Evolutionary conservation across 306 rosid genomes (phyloP), one percentile per base, ranked within the genome.

Genomic region (Glycine tomentella): DNA sequence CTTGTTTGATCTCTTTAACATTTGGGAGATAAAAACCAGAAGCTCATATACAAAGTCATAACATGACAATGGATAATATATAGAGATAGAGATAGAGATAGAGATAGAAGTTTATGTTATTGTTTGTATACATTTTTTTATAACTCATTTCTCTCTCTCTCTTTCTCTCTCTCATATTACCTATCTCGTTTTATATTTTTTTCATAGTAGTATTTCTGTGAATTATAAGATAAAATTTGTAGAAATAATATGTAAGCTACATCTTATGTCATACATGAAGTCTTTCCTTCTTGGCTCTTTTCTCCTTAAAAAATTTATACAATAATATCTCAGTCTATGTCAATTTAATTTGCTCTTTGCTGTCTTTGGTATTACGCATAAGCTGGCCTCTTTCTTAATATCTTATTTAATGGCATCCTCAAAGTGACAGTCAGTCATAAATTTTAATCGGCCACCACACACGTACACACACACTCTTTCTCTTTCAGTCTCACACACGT

Each of bases 381-480:
- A n/a, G n/a, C n/a, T 1, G 20, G 20, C n/a, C n/a, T 87, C 73
- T 87, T 78, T 85, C 77, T 78, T 68, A 44, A 44, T 20, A 64
- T 84, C 79, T 75, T 64, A 69, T 50, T 59, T 82, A 71, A 88
- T 79, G 83, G 48, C 53, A 82, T 74, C 86, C 79, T 81, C 73
- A 81, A 70, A 67, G 14, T 16, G 72, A 75, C 75, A 72, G 87
- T 87, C 88, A 85, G 89, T 87, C 88, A 83, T 79, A 79, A 82
- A 86, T 86, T 82, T 78, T 74, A 69, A 77, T 88, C 90, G 91
- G 91, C 88, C 88, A 73, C 71, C 64, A 10, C 85, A 20, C 87
- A 9, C 14, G 7, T 46, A 72, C 33, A 38, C 48, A 61, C 20
- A 20, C 20, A 20, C 20, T 20, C 20, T 20, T 20, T 20, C 20